Base-by-base conservation (phyloP, 768 basidiomycete genomes). In the Mycena alexandri region DNA sequence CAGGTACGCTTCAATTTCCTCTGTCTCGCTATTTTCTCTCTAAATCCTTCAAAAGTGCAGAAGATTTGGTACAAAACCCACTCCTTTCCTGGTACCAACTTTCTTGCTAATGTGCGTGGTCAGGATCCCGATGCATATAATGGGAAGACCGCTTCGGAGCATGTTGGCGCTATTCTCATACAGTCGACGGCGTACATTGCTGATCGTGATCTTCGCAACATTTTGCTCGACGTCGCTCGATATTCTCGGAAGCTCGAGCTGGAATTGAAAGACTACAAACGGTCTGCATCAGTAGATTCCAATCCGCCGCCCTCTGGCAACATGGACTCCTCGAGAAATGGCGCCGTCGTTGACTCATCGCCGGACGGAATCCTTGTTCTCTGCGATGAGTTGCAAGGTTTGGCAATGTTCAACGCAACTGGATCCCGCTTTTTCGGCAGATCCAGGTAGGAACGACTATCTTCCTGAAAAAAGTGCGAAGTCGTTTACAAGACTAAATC, bases 101-200 rank as follows among this genome's bases (percentile, higher is more conserved):
- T 22, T 11, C 17, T 21, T 10, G 22, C 22, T 10, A 6, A 29
- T 29, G 29, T 29, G 29, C 29, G 33, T 42, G 25, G 36, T 16
- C 17, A 53, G 54, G 46, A 67, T 12, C 33, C 64, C 22, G 59
- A 61, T 16, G n/a, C 25, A 22, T 54, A 47, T 33, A 36, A 43
- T 67, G 75, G 80, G 51, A 82, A 84, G 71, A 80, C 82, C 5
- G 84, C 83, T 5, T 81, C 84, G 78, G 83, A 84, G 56, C 69
- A 81, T 81, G 78, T 71, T 25, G 65, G 67, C 29, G 12, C 61
- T 14, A 67, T 71, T 41, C 51, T 71, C 6, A 17, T 61, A 9
- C 50, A 71, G 34, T 71, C 69, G 12, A 71, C 69, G 2, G 69
- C 69, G 34, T 71, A 71, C 25, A 71, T 71, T 24, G 61, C 57